A percentile compares a stretch with the other conserved stretches of the same genome.
Conservation (phyloP, 2,329 filamentous ascomycete genomes). For the Pseudogymnoascus sp. region DNA sequence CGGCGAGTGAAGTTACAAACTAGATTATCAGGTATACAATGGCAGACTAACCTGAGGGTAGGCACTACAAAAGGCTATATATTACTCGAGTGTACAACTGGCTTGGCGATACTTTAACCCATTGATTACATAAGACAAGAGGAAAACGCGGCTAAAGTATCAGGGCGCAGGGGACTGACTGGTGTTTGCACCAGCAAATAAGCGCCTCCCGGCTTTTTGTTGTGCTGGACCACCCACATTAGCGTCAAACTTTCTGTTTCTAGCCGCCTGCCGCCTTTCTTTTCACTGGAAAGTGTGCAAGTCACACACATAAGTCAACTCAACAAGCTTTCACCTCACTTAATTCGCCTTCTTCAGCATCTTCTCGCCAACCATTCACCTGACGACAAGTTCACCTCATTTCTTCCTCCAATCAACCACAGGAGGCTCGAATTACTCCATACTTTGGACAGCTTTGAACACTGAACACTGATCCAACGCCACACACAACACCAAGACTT, state of each 20-base stretch:
- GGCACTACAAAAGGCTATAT: background rate
- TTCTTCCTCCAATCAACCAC: background rate
- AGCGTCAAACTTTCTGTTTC: constrained; percentile 8
- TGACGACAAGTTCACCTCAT: background rate
- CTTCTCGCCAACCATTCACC: background rate
- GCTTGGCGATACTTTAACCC: background rate
- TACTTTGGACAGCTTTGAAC: background rate
- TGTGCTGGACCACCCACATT: constrained; percentile 6
- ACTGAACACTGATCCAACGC: constrained; percentile 2
- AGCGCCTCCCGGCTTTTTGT: background rate
- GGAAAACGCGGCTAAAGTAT: constrained; percentile 5
- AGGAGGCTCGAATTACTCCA: background rate
- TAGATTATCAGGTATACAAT: background rate
- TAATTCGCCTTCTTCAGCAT: background rate
- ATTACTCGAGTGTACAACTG: background rate
- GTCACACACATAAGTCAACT: background rate
- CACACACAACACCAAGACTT: constrained; percentile 4
- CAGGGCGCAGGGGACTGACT: constrained; percentile 1
- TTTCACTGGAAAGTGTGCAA: constrained; percentile 6
- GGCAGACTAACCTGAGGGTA: background rate
- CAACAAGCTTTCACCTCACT: background rate
- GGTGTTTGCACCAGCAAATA: constrained; percentile 4
- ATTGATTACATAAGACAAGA: background rate
- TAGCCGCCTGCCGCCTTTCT: constrained; percentile 7
- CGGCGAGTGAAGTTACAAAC: background rate